Base-by-base conservation (phyloP, 2,329 filamentous ascomycete genomes). In the Curvularia eragrostidis region DNA sequence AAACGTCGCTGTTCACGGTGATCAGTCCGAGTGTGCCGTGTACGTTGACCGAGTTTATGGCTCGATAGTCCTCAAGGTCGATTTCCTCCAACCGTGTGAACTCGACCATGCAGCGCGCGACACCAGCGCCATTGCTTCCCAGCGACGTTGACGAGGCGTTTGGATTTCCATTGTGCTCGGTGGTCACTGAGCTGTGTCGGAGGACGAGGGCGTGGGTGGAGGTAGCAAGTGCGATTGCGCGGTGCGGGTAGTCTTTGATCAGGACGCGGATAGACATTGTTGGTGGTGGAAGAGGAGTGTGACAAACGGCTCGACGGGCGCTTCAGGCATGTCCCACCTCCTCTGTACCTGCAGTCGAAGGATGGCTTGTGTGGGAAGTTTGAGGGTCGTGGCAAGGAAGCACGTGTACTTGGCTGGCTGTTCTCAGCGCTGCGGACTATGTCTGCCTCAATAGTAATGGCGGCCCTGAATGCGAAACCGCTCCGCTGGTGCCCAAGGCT, bases 1-100 rank as follows among this genome's bases (percentile, higher is more conserved):
- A 98, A 13, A 97, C 89, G 80, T 97, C 92, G 58, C 87, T 84
- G 62, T 88, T 87, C 61, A 96, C 85, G 0, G 92, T 90, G 67
- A 97, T 94, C 61, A 98, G 81, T 1, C 94, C 94, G 44, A 98
- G 81, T 0, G 93, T 98, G 54, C 94, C 94, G 73, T 92, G 89
- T 32, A 93, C 89, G 15, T 88, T 88, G 46, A 91, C 83, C 18
- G 88, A 85, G 28, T 87, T 91, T 58, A 97, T 80, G 12, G 88
- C 84, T 42, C 91, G 87, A 78, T 94, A 97, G 62, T 92, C 89
- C 67, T 82, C 84, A 58, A 96, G 81, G 62, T 95, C 85, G 54
- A 87, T 81, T 44, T 85, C 82, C 34, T 87, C 83, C 38, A 86
- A 77, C 9, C 86, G 82, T 12, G 87, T 82, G 75, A 97, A 97